phyloP scores from a whole-genome alignment of 352 stramenopile species.

The Phytopythium aichiense region DNA sequence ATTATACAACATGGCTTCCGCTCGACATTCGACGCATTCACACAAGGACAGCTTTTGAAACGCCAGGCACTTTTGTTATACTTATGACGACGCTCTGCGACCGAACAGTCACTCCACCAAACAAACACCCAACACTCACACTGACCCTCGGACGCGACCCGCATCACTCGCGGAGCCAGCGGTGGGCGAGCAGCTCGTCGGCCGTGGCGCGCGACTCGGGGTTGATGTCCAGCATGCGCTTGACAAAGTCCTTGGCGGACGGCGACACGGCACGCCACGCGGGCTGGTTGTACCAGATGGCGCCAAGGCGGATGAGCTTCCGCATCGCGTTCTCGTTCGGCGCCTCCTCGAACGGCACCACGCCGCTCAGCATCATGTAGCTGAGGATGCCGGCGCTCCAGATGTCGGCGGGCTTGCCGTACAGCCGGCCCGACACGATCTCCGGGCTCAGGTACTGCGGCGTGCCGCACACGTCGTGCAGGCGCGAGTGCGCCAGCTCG shows the following conservation, averaged over 20 bases:
- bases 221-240: slow-evolving; percentile 84
- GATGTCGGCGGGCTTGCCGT: slow-evolving; percentile 92
- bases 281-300: slow-evolving; percentile 90
- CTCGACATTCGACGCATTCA: no score
- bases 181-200: slow-evolving; percentile 45
- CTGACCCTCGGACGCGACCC: neutral
- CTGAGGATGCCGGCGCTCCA: slow-evolving; percentile 95
- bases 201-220: slow-evolving; percentile 60
- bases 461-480: slow-evolving; percentile 93
- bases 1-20: no score
- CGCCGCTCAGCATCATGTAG: slow-evolving; percentile 86
- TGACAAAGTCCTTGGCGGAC: slow-evolving; percentile 84
- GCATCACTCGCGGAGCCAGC: slow-evolving; percentile 33
- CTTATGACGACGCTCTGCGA: neutral
- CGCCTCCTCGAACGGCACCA: slow-evolving; percentile 53
- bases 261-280: slow-evolving; percentile 81
- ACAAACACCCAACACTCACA: neutral
- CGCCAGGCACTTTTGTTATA: slow-evolving; percentile 1
- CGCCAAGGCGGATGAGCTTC: slow-evolving; percentile 87
- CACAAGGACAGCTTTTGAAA: no score
- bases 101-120: neutral
- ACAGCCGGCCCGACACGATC: slow-evolving; percentile 89
- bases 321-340: slow-evolving; percentile 47
- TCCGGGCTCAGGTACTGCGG: slow-evolving; percentile 96
- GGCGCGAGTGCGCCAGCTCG: slow-evolving; percentile 78